Conservation (phyloP, 257 asterid genomes). For the Mitragyna speciosa region DNA sequence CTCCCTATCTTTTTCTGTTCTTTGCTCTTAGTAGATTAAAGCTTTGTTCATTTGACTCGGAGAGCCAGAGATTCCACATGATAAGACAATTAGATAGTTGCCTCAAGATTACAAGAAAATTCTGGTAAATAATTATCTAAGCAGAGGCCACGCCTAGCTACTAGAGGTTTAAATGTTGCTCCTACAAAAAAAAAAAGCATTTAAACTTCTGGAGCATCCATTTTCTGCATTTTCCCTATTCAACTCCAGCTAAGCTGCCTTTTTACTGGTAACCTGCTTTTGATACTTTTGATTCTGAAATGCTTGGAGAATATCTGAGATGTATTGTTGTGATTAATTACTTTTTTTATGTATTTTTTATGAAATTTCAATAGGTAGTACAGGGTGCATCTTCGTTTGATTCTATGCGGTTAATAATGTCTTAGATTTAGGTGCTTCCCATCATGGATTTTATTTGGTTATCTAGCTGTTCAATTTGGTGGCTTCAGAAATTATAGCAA, state of each 20-base stretch:
- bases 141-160: background rate
- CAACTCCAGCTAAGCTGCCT: background rate
- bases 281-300: background rate
- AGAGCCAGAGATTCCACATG: background rate
- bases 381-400: background rate
- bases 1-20: slow-evolving; percentile 8
- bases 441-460: background rate
- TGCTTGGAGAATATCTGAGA: background rate
- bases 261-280: background rate
- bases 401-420: background rate
- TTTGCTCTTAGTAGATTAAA: background rate
- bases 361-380: background rate
- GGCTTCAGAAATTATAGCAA: background rate
- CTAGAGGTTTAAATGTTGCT: background rate
- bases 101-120: background rate
- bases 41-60: background rate
- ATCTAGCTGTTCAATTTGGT: background rate
- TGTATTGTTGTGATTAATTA: background rate
- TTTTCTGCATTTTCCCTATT: background rate
- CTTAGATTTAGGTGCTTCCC: background rate
- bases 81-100: background rate
- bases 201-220: background rate
- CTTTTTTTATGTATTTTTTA: background rate
- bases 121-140: background rate
- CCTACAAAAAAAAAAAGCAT: too few relatives aligned